Evolutionary conservation across 345 rosid species (phyloP).

Genomic region (Pugionium dolabratum): DNA sequence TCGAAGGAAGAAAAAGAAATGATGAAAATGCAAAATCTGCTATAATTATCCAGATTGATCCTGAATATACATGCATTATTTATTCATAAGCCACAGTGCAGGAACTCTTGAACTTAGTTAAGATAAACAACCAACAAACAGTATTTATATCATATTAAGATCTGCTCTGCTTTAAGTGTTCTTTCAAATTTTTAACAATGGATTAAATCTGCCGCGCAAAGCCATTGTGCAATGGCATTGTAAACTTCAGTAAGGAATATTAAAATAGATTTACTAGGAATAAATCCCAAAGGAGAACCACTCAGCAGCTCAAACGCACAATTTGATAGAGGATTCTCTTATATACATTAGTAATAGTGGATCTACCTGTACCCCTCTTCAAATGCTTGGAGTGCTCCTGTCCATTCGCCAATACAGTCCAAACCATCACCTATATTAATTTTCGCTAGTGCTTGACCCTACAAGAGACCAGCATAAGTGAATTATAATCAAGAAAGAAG

Average conservation of each 20-base stretch:
- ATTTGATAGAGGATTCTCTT: constrained; percentile 16
- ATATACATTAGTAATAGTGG: constrained; percentile 9
- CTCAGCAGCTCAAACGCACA: constrained; percentile 18
- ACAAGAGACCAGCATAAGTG: constrained; percentile 39
- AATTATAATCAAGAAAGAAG: constrained; percentile 28
- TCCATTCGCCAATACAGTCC: constrained; percentile 78
- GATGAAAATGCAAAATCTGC: background rate
- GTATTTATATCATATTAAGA: constrained; percentile 5
- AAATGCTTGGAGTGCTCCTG: constrained; percentile 69
- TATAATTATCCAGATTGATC: constrained; percentile 3
- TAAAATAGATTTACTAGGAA: constrained; percentile 12
- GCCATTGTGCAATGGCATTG: constrained; percentile 13
- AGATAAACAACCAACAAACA: constrained; percentile 1
- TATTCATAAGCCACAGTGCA: constrained; percentile 11
- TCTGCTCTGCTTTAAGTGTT: constrained; percentile 12
- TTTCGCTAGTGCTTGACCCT: constrained; percentile 93
- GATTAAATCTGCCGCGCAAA: constrained; percentile 5
- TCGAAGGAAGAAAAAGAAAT: background rate
- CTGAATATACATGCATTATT: background rate
- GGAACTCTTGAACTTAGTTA: background rate
- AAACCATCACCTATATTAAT: constrained; percentile 71
- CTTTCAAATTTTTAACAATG: background rate
- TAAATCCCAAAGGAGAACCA: constrained; percentile 14
- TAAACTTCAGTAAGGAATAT: constrained; percentile 5
- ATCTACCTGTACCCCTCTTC: constrained; percentile 75